Base-by-base conservation (phyloP, 345 rosid genomes). In the Clarkia xantiana region DNA sequence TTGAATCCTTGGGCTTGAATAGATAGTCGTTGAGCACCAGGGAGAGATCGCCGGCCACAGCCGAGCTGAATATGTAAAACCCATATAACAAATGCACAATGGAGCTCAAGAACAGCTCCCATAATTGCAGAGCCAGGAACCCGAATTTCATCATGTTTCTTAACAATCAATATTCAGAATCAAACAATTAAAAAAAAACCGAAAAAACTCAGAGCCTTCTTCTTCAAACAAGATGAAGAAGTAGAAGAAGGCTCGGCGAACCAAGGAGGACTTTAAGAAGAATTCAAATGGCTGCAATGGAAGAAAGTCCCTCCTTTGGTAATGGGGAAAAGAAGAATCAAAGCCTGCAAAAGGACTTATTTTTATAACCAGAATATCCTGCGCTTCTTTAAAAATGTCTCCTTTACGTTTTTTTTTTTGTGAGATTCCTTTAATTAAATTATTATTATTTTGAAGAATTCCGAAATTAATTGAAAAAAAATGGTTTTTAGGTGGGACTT, bases 1-100 rank as follows among this genome's bases (percentile, higher is more conserved):
- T 18, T 11, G 29, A 19, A 20, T 46, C 23, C 9, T 23, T 77
- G 18, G 79, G 55, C 53, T 80, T 87, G 54, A 70, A 72, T 64
- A 78, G 52, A 45, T 45, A 60, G 13, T 78, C 85, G 12, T 60
- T 77, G 67, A 86, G 61, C 43, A 61, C 25, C 61, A 70, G 81
- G 11, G 77, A 78, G 44, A 87, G 76, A 58, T 93, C 94, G 38
- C 95, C 96, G 18, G 99, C 87, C 14, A 93, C 79, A 46, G 95
- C 99, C 0, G 94, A 60, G 77, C 96, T 84, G 62, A 74, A 84
- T 58, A 93, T 71, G 72, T 84, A 93, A 56, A 93, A 61, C 45
- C 78, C 99, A 53, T 80, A 93, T 0, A 77, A 38, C 69, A 82
- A 52, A 72, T 93, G 99, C 62, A 80, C 88, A 22, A 77, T 11